Conservation (phyloP, 768 basidiomycete genomes). For the Serendipita sp. region DNA sequence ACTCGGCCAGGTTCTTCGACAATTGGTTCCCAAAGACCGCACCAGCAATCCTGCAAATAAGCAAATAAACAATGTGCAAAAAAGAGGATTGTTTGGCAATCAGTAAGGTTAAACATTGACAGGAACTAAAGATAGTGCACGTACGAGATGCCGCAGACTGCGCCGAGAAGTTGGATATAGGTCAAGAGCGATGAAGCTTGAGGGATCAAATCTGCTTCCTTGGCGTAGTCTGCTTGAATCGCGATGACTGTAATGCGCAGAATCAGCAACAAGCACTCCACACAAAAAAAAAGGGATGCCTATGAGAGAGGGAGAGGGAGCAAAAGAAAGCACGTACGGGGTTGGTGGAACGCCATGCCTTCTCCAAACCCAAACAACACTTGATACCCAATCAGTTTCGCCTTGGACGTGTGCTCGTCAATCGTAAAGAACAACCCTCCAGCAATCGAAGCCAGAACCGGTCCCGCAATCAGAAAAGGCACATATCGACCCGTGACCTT, state of each 20-base stretch:
- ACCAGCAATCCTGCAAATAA: constrained; percentile 11
- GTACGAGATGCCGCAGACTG: constrained; percentile 16
- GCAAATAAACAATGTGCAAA: constrained; percentile 9
- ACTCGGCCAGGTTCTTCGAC: constrained; percentile 15
- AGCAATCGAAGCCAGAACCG: constrained; percentile 21
- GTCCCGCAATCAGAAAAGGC: constrained; percentile 23
- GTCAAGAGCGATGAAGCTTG: constrained; percentile 22
- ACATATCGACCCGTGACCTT: constrained; percentile 20
- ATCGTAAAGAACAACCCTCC: constrained; percentile 25
- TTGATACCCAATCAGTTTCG: constrained; percentile 23
- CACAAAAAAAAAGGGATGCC: too few species aligned
- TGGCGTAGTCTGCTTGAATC: constrained; percentile 24
- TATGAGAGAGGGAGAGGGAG: neutral
- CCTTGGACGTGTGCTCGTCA: constrained; percentile 14
- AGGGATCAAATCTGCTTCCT: constrained; percentile 20
- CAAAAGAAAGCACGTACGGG: too few species aligned
- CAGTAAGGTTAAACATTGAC: too few species aligned
- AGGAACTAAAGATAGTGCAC: too few species aligned
- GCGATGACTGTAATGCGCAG: constrained; percentile 24
- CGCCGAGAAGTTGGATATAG: constrained; percentile 19
- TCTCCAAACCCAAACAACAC: constrained; percentile 23
- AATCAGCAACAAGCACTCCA: neutral
- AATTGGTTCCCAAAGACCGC: constrained; percentile 19
- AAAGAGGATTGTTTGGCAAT: too few species aligned
- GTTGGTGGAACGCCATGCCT: constrained; percentile 15